Percentiles rank a stretch among this genome's conserved stretches.
Evolutionary conservation across 139 green algal genomes (phyloP).

Genomic region (Volvox africanus): DNA sequence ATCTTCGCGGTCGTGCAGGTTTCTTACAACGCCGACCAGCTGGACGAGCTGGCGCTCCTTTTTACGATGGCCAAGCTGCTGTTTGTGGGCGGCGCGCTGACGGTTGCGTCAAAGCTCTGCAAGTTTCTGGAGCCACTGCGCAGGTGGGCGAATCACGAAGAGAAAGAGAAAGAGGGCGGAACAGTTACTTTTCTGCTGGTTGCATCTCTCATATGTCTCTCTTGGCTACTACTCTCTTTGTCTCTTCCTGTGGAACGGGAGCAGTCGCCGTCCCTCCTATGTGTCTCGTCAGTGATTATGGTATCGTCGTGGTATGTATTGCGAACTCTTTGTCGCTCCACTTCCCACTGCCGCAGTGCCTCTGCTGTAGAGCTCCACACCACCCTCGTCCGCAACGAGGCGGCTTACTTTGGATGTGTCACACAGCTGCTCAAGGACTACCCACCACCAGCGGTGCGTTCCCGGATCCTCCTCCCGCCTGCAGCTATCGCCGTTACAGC

Average conservation of each 20-base stretch:
- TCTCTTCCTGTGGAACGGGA: neutral
- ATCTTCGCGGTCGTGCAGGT: constrained; percentile 34
- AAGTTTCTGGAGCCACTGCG: constrained; percentile 18
- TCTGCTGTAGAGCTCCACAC: constrained; percentile 73
- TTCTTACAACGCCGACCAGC: constrained; percentile 63
- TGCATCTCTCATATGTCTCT: no score
- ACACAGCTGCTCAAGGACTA: constrained; percentile 65
- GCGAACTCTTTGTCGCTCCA: neutral
- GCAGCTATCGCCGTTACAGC: neutral
- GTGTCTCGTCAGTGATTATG: neutral
- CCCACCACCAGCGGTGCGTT: constrained; percentile 20
- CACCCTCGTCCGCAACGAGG: constrained; percentile 88
- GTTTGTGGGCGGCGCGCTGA: constrained; percentile 72
- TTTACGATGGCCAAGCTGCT: constrained; percentile 78
- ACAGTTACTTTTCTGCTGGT: no score
- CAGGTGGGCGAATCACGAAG: neutral
- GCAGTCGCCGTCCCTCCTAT: neutral
- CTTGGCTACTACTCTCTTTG: no score
- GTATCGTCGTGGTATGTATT: no score
- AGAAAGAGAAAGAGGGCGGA: neutral
- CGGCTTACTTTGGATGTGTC: constrained; percentile 84
- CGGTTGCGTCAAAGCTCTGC: constrained; percentile 21
- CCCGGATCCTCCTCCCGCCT: neutral
- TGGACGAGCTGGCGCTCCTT: constrained; percentile 75
- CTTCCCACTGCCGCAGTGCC: neutral